phyloP scores from a whole-genome alignment of 129 eudicot species.

The Logfia minima region DNA sequence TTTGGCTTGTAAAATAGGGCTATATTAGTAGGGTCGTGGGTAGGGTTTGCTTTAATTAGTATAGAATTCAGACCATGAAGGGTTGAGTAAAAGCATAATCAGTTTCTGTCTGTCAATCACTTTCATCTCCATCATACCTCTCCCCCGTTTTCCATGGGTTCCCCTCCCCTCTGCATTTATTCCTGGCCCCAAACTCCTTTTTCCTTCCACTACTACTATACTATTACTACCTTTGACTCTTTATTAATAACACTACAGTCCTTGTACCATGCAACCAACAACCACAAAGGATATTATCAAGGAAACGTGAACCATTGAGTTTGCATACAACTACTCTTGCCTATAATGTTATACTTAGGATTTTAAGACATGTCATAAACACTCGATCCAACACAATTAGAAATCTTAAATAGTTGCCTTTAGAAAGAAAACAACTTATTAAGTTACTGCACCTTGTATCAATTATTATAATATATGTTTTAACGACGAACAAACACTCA shows the following conservation, averaged over 20 bases:
- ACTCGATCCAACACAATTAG: too few species aligned
- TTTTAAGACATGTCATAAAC: too few species aligned
- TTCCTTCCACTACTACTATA: neutral
- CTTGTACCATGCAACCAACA: conserved; percentile 17
- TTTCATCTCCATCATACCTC: conserved; percentile 7
- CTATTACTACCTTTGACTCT: conserved; percentile 18
- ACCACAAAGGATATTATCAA: neutral
- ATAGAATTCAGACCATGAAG: conserved; percentile 30
- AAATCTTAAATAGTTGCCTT: too few species aligned
- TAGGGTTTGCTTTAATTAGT: conserved; percentile 39
- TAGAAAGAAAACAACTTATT: too few species aligned
- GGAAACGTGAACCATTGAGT: neutral
- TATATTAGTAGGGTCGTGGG: conserved; percentile 6
- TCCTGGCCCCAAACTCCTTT: conserved; percentile 11
- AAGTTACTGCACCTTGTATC: too few species aligned
- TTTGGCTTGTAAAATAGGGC: conserved; percentile 15
- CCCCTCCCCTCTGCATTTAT: conserved; percentile 19
- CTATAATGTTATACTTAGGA: too few species aligned
- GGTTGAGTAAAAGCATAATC: conserved; percentile 30
- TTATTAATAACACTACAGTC: conserved; percentile 12
- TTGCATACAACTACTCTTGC: neutral
- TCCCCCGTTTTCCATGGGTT: conserved; percentile 47
- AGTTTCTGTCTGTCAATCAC: conserved; percentile 34
- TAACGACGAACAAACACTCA: too few species aligned
- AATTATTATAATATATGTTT: too few species aligned